Evolutionary conservation across 108 stramenopile genomes (phyloP), one percentile per base, ranked within the genome.

Genomic region (Cyclotella sp.): DNA sequence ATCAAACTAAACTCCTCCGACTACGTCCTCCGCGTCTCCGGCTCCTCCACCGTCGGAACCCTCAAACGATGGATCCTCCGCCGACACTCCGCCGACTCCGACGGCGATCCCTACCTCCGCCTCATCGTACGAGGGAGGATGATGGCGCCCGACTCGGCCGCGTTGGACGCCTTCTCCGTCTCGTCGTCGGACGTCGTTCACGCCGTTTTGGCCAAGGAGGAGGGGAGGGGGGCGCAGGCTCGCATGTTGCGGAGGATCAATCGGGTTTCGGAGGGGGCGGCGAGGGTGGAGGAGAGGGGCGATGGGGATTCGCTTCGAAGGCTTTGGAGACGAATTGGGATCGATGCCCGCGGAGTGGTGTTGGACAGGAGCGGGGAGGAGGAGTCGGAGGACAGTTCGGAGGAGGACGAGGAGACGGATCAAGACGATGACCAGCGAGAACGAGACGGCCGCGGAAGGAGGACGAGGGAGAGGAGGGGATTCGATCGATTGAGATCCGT

Each of bases 401-500:
- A 76, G 40, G 77, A 72, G 2, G 77, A 77, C 42, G 21, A 53
- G 43, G 75, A 69, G n/a, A 61, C 27, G 0, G 81, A 52, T 12
- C 63, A 58, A 13, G 39, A 42, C 27, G 49, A 55, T 30, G 66
- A 26, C 16, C 62, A 24, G 30, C 40, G 19, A n/a, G 75, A 24
- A 39, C 34, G 44, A 34, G 77, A 68, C 9, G 73, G 42, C 3
- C 30, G 70, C 28, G 40, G 73, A 0, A 11, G 53, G 22, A 54
- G 55, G 51, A 47, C 19, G 58, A 74, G 66, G 68, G 85, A 78
- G 73, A 39, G 90, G 18, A 60, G 84, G 43, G 94, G 94, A 53
- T 95, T 95, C 86, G 94, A 95, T 88, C 89, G 89, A 70, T 74
- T 95, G 67, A 77, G 94, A 52, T 52, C 65, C 24, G 85, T 83